Base-by-base conservation (phyloP, 108 stramenopile species). In the Conticribra weissflogii region DNA sequence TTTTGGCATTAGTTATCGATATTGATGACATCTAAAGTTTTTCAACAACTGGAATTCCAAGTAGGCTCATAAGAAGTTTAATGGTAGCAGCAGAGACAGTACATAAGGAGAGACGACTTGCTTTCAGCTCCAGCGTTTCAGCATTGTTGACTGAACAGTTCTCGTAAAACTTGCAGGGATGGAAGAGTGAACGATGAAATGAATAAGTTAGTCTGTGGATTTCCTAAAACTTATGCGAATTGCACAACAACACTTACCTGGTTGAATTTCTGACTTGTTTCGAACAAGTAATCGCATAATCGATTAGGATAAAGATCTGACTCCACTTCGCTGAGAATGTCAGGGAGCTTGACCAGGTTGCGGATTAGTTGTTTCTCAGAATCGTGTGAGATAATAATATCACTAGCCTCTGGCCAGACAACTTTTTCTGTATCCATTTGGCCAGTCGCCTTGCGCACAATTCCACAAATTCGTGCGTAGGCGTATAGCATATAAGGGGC, bases 401-500 rank as follows among this genome's bases (percentile, higher is more conserved):
- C 78, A 33, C 85, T 70, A 22, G 48, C 72, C 59, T 86, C 85
- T n/a, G 93, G 88, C 88, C 87, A 90, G 21, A 73, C 66, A 63
- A 91, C 57, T 23, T 70, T 50, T 14, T 66, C 67, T n/a, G 59
- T 85, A 52, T 84, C 95, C 57, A 61, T 48, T 60, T 95, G 85
- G 33, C 82, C 93, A 27, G 79, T 85, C 30, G 91, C 88, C 49
- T 98, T 99, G 54, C 96, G 88, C 46, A 98, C 75, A 63, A 99
- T 99, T 30, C 94, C 92, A 71, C 92, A 91, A 51, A 96, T 84
- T 56, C 99, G 83, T 19, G 97, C 98, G 81, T 98, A 96, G 4
- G 96, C 87, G 83, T 98, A 99, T 41, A 98, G 79, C 95, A 99
- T 96, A 88, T 99, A 99, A 8, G 98, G 97, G 41, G 99, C 99